These are phyloP conservation scores for Thecamonas trahens DNA, from an alignment of 78 protist genomes.

Conservation along the genomic window DNA sequence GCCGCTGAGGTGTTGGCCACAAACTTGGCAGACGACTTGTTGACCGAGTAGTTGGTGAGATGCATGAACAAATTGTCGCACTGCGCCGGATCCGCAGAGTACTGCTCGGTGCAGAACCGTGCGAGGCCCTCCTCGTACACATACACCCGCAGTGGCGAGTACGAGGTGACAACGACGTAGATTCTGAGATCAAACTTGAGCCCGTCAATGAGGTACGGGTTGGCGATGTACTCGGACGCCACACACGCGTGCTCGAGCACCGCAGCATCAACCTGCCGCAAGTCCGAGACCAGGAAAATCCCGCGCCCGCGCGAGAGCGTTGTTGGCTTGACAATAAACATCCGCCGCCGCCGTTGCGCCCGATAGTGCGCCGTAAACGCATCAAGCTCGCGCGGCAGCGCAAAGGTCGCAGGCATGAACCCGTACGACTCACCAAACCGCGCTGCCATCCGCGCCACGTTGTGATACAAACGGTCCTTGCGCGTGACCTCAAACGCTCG, in stretches of 20 bases:
- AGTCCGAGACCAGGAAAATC: slow-evolving; percentile 5
- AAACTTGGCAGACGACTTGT: slow-evolving; percentile 14
- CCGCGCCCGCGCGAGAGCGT: slow-evolving; percentile 31
- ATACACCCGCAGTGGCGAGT: slow-evolving; percentile 49
- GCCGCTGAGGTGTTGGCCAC: not conserved
- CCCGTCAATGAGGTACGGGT: slow-evolving; percentile 68
- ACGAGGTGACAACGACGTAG: slow-evolving; percentile 57
- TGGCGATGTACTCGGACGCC: slow-evolving; percentile 31
- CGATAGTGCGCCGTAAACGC: not conserved
- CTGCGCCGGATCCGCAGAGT: not conserved
- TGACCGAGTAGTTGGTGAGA: slow-evolving; percentile 72
- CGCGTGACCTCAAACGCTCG: slow-evolving; percentile 25
- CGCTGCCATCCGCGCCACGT: not conserved
- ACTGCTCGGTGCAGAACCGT: slow-evolving; percentile 29
- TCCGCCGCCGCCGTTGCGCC: not conserved
- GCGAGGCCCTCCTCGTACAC: slow-evolving; percentile 55
- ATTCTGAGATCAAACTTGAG: slow-evolving; percentile 78
- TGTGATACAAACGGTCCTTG: slow-evolving; percentile 27
- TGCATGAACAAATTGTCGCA: slow-evolving; percentile 25
- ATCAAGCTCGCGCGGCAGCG: slow-evolving; percentile 16
- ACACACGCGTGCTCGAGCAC: not conserved
- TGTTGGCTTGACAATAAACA: slow-evolving; percentile 30
- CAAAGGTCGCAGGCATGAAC: slow-evolving; percentile 12
- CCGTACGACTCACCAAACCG: not conserved
- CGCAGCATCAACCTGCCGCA: not conserved